Percentiles rank a stretch among this genome's conserved stretches.
Conservation (phyloP, 345 rosid species). For the Eucalyptus polyanthemos region DNA sequence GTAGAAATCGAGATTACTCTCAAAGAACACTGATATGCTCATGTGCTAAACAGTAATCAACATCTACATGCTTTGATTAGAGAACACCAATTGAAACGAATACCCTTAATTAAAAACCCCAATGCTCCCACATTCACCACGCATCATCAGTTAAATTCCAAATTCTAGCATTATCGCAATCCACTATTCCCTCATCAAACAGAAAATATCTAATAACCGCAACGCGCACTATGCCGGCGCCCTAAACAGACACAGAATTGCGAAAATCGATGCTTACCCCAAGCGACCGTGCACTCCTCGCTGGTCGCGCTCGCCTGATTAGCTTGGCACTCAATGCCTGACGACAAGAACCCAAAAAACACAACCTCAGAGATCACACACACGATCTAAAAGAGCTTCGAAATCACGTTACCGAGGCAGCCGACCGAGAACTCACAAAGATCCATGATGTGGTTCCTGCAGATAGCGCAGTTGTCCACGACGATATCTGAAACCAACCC, state of each 20-base stretch:
- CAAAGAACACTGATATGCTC: neutral
- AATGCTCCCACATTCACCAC: neutral
- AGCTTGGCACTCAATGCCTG: conserved; percentile 94
- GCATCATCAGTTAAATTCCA: neutral
- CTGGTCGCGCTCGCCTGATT: conserved; percentile 90
- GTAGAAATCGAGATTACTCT: neutral
- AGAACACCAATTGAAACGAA: neutral
- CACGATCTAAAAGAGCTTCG: neutral
- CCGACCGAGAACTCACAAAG: conserved; percentile 35
- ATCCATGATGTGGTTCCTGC: conserved; percentile 92
- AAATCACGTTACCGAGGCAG: neutral
- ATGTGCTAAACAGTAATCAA: neutral
- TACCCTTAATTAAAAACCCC: neutral
- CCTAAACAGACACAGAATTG: neutral
- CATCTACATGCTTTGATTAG: neutral
- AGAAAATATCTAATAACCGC: neutral
- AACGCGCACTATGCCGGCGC: neutral
- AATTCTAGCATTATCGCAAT: neutral
- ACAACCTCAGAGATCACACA: neutral
- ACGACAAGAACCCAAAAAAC: neutral
- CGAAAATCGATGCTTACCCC: conserved; percentile 37
- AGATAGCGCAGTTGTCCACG: conserved; percentile 91
- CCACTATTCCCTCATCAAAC: neutral
- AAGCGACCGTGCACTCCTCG: conserved; percentile 96
- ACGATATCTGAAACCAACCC: conserved; percentile 53